phyloP scores from a whole-genome alignment of 176 grass and related monocot species.

The Cymbopogon citratus region DNA sequence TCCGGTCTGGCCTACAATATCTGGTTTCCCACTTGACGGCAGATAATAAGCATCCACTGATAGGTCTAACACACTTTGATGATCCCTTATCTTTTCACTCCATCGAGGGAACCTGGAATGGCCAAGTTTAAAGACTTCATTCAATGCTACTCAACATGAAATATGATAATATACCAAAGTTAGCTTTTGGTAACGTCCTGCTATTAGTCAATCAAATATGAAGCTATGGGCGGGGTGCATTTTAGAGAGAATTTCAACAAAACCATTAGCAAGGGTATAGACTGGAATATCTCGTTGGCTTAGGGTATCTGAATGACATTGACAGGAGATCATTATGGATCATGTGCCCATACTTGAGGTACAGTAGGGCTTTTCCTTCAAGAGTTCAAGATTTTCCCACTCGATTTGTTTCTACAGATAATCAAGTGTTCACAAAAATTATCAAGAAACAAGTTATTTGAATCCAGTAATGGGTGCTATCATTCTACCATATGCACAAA shows the following conservation, averaged over 20 bases:
- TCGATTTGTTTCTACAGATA: neutral
- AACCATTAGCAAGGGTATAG: neutral
- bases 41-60: neutral
- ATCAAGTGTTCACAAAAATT: neutral
- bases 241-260: neutral
- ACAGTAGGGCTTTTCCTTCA: neutral
- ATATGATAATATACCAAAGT: neutral
- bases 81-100: neutral
- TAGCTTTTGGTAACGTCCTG: neutral
- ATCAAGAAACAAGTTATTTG: neutral
- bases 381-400: neutral
- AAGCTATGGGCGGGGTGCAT: neutral
- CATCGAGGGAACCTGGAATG: neutral
- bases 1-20: neutral
- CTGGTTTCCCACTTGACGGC: neutral
- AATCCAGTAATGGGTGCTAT: neutral
- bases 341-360: neutral
- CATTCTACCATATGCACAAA: neutral
- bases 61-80: neutral
- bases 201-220: neutral
- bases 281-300: neutral
- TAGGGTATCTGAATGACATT: neutral
- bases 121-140: neutral
- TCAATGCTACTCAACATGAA: neutral
- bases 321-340: neutral